Percentiles rank a stretch among this genome's conserved stretches.
Evolutionary conservation across 2,329 filamentous ascomycete species (phyloP).

Genomic region (Ceratocystiopsis sp.): DNA sequence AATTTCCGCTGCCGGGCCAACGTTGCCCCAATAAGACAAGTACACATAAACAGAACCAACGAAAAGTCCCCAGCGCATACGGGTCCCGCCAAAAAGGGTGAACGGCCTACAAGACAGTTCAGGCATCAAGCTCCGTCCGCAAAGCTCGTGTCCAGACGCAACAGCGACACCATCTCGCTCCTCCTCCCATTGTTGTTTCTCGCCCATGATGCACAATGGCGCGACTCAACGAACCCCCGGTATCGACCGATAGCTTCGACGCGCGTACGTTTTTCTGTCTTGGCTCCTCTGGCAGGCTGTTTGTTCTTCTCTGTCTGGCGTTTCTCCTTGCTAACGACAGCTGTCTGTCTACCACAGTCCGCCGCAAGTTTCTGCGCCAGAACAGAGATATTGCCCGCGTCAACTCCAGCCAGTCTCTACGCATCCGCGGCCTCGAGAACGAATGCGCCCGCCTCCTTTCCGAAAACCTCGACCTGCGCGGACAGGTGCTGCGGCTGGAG

Average conservation of each 20-base stretch:
- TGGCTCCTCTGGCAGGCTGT: background rate
- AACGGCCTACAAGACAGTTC: too few species aligned
- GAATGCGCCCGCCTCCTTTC: constrained; percentile 58
- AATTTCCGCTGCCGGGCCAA: too few species aligned
- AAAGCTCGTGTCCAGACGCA: background rate
- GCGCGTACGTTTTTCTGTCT: constrained; percentile 39
- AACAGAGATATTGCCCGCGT: constrained; percentile 69
- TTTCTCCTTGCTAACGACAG: too few species aligned
- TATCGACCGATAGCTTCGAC: constrained; percentile 53
- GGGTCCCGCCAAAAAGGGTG: too few species aligned
- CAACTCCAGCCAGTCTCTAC: constrained; percentile 61
- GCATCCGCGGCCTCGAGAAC: constrained; percentile 59
- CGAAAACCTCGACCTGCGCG: constrained; percentile 60
- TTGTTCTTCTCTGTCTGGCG: background rate
- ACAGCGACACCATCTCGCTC: background rate
- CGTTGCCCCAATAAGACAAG: too few species aligned
- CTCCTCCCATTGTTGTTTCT: constrained; percentile 4
- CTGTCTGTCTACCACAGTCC: constrained; percentile 32
- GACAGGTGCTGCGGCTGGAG: constrained; percentile 53
- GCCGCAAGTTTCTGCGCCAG: constrained; percentile 63
- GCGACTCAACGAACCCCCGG: constrained; percentile 59
- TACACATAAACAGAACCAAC: too few species aligned
- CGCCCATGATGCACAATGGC: constrained; percentile 43
- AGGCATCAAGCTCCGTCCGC: too few species aligned
- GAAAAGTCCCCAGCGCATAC: too few species aligned